Evolutionary conservation across 192 early-diverging fungal species (phyloP).

Genomic region (Coemansia biformis): DNA sequence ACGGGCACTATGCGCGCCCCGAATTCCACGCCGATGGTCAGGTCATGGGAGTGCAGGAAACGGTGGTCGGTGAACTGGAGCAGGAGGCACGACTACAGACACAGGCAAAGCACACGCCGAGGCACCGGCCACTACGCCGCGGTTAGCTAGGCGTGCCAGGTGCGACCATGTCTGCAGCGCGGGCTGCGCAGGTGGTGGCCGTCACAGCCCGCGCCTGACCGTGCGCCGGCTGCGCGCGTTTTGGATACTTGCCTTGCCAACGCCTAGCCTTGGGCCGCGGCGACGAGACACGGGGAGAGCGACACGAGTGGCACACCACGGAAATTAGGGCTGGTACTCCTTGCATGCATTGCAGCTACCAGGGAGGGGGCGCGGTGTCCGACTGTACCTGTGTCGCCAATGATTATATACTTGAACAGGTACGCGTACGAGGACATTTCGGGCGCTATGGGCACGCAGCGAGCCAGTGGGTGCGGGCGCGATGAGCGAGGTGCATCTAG

Average conservation of each 20-base stretch:
- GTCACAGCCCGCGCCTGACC: too few relatives aligned
- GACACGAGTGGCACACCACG: not conserved
- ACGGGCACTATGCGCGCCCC: conserved; percentile 71
- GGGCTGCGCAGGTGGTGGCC: not conserved
- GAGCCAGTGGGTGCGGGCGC: not conserved
- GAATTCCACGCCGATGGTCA: conserved; percentile 84
- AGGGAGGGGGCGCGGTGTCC: too few relatives aligned
- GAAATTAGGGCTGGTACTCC: not conserved
- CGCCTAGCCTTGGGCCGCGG: conserved; percentile 48
- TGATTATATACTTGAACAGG: conserved; percentile 72
- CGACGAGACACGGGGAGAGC: too few relatives aligned
- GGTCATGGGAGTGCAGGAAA: conserved; percentile 73
- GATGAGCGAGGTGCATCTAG: not conserved
- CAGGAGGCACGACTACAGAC: conserved; percentile 62
- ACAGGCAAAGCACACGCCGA: not conserved
- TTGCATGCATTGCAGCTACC: too few relatives aligned
- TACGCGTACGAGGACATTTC: conserved; percentile 51
- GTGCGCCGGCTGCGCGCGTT: too few relatives aligned
- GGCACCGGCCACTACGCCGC: too few relatives aligned
- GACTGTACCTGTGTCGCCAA: conserved; percentile 63
- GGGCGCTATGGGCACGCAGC: not conserved
- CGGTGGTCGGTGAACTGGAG: conserved; percentile 79
- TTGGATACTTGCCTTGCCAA: conserved; percentile 56
- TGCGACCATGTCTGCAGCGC: too few relatives aligned
- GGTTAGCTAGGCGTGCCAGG: not conserved